Conservation (phyloP, 345 rosid species). For the Hibiscus mutabilis region DNA sequence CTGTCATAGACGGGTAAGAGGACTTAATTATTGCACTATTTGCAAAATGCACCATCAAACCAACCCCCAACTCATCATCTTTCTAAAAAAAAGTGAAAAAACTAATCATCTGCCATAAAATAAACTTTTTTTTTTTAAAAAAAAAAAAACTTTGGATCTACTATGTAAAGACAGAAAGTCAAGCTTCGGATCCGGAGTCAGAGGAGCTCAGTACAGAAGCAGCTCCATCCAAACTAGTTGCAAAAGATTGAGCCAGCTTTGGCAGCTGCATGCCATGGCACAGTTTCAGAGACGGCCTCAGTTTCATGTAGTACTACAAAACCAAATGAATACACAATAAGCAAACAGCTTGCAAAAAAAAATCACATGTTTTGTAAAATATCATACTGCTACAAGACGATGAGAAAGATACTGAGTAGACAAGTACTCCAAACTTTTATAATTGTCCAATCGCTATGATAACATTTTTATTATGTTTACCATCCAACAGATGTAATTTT, state of each 20-base stretch:
- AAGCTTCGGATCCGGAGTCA: slow-evolving; percentile 24
- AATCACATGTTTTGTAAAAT: not conserved
- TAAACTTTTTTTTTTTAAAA: not conserved
- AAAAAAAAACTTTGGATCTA: not conserved
- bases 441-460: not conserved
- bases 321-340: not conserved
- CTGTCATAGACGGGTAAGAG: not conserved
- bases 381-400: not conserved
- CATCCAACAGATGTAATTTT: not conserved
- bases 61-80: not conserved
- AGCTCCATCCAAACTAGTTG: slow-evolving; percentile 29
- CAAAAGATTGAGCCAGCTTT: slow-evolving; percentile 35
- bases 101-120: not conserved
- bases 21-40: not conserved
- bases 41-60: not conserved
- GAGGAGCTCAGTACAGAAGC: slow-evolving; percentile 32
- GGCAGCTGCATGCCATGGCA: slow-evolving; percentile 28
- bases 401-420: not conserved
- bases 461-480: not conserved
- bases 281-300: slow-evolving; percentile 32
- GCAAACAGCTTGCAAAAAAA: not conserved
- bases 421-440: not conserved
- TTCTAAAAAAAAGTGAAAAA: not conserved
- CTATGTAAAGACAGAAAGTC: not conserved
- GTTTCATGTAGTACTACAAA: slow-evolving; percentile 20